phyloP scores from a whole-genome alignment of 306 rosid genomes.

The Carpinus viminea region DNA sequence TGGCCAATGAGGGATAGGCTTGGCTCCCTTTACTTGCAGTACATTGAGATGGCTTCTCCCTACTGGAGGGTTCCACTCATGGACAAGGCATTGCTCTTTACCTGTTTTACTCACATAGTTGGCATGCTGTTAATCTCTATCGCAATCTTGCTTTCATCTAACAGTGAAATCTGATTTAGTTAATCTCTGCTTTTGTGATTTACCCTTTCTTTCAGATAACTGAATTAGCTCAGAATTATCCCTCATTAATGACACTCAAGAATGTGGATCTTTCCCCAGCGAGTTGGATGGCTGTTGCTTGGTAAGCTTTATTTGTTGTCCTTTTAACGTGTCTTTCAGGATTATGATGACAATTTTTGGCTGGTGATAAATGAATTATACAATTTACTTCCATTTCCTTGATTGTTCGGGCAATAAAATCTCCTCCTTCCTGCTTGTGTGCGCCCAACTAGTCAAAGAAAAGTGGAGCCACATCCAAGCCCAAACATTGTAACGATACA shows the following conservation, averaged over 20 bases:
- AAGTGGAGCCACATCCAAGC: not conserved
- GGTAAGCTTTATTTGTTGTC: slow-evolving; percentile 49
- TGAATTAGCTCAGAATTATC: slow-evolving; percentile 56
- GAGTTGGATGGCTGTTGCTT: slow-evolving; percentile 93
- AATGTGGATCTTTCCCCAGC: slow-evolving; percentile 86
- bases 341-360: not conserved
- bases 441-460: not conserved
- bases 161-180: not conserved
- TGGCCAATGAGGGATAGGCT: slow-evolving; percentile 50
- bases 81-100: slow-evolving; percentile 53
- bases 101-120: not conserved
- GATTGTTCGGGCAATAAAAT: not conserved
- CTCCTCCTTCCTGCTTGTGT: not conserved
- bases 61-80: slow-evolving; percentile 60
- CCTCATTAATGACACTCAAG: slow-evolving; percentile 57
- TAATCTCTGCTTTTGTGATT: not conserved
- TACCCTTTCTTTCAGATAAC: slow-evolving; percentile 43
- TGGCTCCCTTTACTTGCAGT: slow-evolving; percentile 60
- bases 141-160: not conserved
- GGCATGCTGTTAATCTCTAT: not conserved
- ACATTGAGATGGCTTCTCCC: slow-evolving; percentile 61
- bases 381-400: not conserved
- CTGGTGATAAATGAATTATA: slow-evolving; percentile 15
- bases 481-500: not conserved
- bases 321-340: slow-evolving; percentile 14